Base-by-base conservation (phyloP, 2,329 filamentous ascomycete species). In the Polytolypa hystricis region DNA sequence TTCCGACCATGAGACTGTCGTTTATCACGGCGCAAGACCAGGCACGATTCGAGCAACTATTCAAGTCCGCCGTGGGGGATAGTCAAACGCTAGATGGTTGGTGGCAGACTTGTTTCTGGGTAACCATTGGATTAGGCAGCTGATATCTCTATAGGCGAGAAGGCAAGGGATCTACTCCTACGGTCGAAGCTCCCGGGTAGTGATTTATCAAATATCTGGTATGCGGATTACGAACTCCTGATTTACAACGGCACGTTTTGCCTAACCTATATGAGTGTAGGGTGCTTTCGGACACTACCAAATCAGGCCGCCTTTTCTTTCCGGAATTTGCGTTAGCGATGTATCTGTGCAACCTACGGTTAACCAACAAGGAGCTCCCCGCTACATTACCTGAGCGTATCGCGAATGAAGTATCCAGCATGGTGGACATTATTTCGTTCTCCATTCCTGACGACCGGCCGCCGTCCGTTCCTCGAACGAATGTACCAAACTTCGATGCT, bases 401-500 rank as follows among this genome's bases (percentile, higher is more conserved):
- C 46, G 82, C 79, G 65, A 98, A 98, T 52, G 91, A 98, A 60
- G 91, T 98, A 12, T 96, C 89, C 3, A 94, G 91, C 62, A 96
- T 98, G 87, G 91, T 98, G 27, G 91, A 98, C 55, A 98, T 98
- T 39, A 98, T 98, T 55, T 94, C 86, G 41, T 98, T 98, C 57
- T 85, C 81, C 48, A 74, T 95, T 16, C 77, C 76, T 1, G 91
- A 98, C 46, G 81, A 89, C 18, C 66, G 65, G 26, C 66, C 64
- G 10, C 48, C 64, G 11, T 59, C 60, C 14, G 60, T 71, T n/a
- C 63, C 66, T 3, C 68, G 68, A 37, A 74, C 67, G 42, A 87
- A 84, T 57, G 75, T 75, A 11, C 79, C 84, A 1, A 80, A 77
- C 49, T 85, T 89, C 53, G 75, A 73, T 53, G 64, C 73, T 33